Percentiles rank a stretch among this genome's conserved stretches.
phyloP scores from a whole-genome alignment of 2,329 filamentous ascomycete genomes.

The Tolypocladium ovalisporum region DNA sequence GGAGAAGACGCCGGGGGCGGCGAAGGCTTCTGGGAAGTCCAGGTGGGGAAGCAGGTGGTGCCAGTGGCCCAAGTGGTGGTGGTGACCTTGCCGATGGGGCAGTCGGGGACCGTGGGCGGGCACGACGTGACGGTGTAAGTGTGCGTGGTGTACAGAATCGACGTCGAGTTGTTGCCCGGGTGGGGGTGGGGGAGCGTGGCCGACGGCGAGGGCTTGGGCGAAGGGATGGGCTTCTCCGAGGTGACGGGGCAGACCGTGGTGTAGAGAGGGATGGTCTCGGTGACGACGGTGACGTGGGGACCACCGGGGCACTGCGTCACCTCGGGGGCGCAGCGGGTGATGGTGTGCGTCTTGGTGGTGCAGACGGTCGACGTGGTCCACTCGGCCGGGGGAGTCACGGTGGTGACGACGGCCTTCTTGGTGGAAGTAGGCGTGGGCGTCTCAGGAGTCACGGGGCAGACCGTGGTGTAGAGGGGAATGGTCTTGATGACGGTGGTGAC shows the following conservation, averaged over 20 bases:
- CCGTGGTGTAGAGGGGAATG: conserved; percentile 25
- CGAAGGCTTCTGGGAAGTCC: not conserved
- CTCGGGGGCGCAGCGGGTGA: conserved; percentile 17
- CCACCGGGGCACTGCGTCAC: conserved; percentile 18
- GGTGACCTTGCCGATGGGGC: conserved; percentile 18
- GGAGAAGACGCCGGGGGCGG: not conserved
- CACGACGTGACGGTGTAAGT: conserved; percentile 22
- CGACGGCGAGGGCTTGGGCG: not conserved
- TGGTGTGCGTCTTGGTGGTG: conserved; percentile 16
- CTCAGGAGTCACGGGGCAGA: conserved; percentile 19
- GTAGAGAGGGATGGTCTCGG: conserved; percentile 20
- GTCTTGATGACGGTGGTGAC: conserved; percentile 17
- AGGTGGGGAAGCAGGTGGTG: conserved; percentile 18
- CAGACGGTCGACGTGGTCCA: conserved; percentile 20
- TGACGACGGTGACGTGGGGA: conserved; percentile 12
- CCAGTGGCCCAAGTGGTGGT: conserved; percentile 15
- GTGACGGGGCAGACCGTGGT: conserved; percentile 33
- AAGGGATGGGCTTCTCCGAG: not conserved
- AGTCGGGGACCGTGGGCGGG: conserved; percentile 16
- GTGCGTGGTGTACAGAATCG: conserved; percentile 19
- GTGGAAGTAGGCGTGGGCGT: not conserved
- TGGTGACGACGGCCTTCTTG: not conserved
- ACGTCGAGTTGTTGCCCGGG: not conserved
- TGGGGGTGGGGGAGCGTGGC: not conserved
- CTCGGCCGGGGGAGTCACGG: not conserved